These are phyloP conservation scores for Microbotryum lychnidis-dioicae DNA, from an alignment of 1,284 basidiomycete genomes.

Conservation along the genomic window DNA sequence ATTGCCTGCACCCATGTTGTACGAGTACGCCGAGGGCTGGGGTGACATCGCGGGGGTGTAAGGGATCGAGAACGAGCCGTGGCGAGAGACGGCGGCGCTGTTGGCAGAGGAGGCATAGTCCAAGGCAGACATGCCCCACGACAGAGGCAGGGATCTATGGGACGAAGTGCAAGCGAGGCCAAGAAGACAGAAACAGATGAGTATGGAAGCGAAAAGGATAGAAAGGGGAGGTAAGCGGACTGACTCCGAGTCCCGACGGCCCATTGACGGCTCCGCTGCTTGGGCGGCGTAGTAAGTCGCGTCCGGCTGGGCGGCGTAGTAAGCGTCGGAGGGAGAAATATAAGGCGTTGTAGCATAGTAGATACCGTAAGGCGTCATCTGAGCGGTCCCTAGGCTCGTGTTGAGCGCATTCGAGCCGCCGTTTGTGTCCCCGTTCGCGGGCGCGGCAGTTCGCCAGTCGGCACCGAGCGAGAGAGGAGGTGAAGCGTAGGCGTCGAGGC, in stretches of 20 bases:
- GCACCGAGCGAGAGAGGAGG: slow-evolving; percentile 5
- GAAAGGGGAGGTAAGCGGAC: background rate
- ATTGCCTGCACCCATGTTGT: slow-evolving; percentile 3
- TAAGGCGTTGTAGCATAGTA: slow-evolving; percentile 15
- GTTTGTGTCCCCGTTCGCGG: background rate
- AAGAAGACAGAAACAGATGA: background rate
- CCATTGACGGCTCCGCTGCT: too few relatives aligned
- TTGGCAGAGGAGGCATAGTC: slow-evolving; percentile 16
- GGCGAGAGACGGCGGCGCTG: slow-evolving; percentile 13
- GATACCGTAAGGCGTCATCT: slow-evolving; percentile 9
- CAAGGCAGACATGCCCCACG: slow-evolving; percentile 19
- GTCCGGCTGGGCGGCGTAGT: slow-evolving; percentile 4
- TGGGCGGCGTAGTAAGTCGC: background rate
- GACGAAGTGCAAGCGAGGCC: background rate
- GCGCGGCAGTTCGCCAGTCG: background rate
- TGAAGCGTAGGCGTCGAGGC: slow-evolving; percentile 6
- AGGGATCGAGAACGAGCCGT: slow-evolving; percentile 22
- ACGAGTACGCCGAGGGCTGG: slow-evolving; percentile 3
- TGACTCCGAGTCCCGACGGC: slow-evolving; percentile 26
- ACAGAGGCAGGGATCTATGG: slow-evolving; percentile 12
- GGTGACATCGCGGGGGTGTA: slow-evolving; percentile 12
- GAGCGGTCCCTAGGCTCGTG: slow-evolving; percentile 10
- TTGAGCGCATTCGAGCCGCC: background rate
- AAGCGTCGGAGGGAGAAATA: slow-evolving; percentile 1
- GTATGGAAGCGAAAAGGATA: background rate